A percentile compares a stretch with the other conserved stretches of the same genome.
These are phyloP conservation scores for Hypoxylon subgilvum DNA, from an alignment of 495 filamentous ascomycete genomes.

Conservation along the genomic window DNA sequence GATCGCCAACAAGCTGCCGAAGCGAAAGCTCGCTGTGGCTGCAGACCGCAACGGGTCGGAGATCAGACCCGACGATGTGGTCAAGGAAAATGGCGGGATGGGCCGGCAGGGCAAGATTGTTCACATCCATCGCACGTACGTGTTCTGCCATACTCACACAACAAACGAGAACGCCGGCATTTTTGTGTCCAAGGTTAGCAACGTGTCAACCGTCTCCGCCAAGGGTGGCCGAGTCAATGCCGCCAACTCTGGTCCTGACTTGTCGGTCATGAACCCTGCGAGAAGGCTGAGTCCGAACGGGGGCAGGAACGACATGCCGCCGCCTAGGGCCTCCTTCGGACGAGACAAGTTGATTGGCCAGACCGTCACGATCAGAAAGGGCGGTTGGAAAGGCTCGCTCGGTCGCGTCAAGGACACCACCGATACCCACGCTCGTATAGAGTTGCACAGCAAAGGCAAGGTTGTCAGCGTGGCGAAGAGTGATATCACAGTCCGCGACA, in stretches of 20 bases:
- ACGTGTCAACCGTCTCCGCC: conserved; percentile 85
- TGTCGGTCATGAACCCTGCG: conserved; percentile 92
- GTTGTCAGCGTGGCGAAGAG: conserved; percentile 80
- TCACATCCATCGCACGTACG: conserved; percentile 86
- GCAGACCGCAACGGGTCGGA: conserved; percentile 94
- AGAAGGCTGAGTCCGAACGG: conserved; percentile 65
- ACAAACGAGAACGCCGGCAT: conserved; percentile 87
- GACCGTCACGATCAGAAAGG: conserved; percentile 82
- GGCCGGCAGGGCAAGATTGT: conserved; percentile 83
- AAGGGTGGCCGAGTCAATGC: conserved; percentile 76
- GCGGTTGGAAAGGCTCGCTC: conserved; percentile 87
- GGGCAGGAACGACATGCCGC: conserved; percentile 66
- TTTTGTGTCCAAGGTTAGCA: conserved; percentile 83
- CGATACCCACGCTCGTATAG: conserved; percentile 81
- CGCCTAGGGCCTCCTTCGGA: conserved; percentile 73
- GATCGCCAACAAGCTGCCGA: conserved; percentile 83
- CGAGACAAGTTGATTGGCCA: conserved; percentile 88
- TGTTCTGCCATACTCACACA: conserved; percentile 85
- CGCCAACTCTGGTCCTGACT: conserved; percentile 68
- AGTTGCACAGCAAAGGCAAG: conserved; percentile 91
- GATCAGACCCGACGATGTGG: conserved; percentile 86
- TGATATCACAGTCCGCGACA: conserved; percentile 80
- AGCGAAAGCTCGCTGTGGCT: conserved; percentile 80
- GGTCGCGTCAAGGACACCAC: conserved; percentile 95
- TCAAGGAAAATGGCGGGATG: conserved; percentile 88